Percentiles rank a stretch among this genome's conserved stretches.
phyloP scores from a whole-genome alignment of 768 basidiomycete genomes.

The Phaffia australis region DNA sequence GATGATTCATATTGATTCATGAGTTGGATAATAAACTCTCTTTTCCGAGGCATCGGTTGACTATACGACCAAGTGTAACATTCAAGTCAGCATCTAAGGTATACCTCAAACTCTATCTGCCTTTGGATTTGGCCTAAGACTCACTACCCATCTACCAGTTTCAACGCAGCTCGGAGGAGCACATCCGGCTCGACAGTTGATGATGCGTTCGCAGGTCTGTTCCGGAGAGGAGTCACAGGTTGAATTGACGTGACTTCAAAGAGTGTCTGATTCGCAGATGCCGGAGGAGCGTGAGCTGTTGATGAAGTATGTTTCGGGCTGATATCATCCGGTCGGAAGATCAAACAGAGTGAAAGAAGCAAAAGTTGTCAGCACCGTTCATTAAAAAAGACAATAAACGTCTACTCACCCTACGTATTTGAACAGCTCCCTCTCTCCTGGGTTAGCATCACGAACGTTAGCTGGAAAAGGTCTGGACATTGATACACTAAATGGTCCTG shows the following conservation, averaged over 20 bases:
- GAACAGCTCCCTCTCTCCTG: slow-evolving; percentile 25
- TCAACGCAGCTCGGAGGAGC: slow-evolving; percentile 16
- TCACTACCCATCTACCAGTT: slow-evolving; percentile 25
- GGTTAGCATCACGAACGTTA: slow-evolving; percentile 19
- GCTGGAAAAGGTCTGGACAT: slow-evolving; percentile 8
- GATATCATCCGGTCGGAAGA: neutral
- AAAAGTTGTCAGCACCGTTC: neutral
- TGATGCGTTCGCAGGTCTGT: slow-evolving; percentile 6
- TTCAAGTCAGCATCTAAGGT: neutral
- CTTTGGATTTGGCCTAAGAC: neutral
- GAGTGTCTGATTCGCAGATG: slow-evolving; percentile 17
- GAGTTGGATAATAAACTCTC: slow-evolving; percentile 9
- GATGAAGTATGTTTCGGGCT: slow-evolving; percentile 9
- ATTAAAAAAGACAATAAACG: no score
- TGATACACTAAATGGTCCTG: slow-evolving; percentile 18
- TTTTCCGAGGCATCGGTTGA: slow-evolving; percentile 23
- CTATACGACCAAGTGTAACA: neutral
- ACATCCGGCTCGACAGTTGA: slow-evolving; percentile 14
- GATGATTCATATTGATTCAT: no score
- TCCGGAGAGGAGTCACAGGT: slow-evolving; percentile 19
- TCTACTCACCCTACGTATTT: slow-evolving; percentile 18
- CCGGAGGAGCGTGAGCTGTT: slow-evolving; percentile 19
- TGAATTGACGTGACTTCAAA: slow-evolving; percentile 21
- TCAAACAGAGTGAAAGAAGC: neutral
- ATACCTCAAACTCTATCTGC: neutral